A percentile compares a stretch with the other conserved stretches of the same genome.
Conservation (phyloP, 1,139 yeast genomes). For the Pichia sp. region DNA sequence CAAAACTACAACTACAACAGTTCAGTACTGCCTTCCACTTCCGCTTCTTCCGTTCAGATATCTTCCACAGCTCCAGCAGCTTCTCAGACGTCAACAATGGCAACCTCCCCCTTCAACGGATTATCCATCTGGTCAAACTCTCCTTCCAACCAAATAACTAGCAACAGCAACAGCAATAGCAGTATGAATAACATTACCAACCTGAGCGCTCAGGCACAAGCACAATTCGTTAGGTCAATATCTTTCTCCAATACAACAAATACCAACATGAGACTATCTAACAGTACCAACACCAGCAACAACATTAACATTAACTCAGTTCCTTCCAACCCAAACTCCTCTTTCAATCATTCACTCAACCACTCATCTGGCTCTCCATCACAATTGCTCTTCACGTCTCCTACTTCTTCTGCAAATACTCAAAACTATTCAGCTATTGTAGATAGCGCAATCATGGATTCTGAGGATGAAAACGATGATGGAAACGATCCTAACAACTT, state of each 20-base stretch:
- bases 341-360: background rate
- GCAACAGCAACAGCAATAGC: background rate
- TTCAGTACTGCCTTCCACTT: background rate
- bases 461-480: conserved; percentile 21
- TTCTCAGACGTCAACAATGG: conserved; percentile 1
- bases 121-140: conserved; percentile 12
- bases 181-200: background rate
- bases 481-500: conserved; percentile 6
- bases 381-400: conserved; percentile 5
- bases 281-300: background rate
- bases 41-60: background rate
- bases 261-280: background rate
- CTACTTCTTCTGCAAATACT: background rate
- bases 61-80: conserved; percentile 1
- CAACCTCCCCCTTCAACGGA: conserved; percentile 15
- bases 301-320: background rate
- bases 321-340: conserved; percentile 1
- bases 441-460: conserved; percentile 22
- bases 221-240: conserved; percentile 5
- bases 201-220: background rate
- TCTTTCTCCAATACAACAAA: conserved; percentile 5
- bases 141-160: background rate
- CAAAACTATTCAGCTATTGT: background rate
- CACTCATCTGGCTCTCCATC: conserved; percentile 4
- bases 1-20: background rate